Percentiles rank a stretch among this genome's conserved stretches.
These are phyloP conservation scores for Colletotrichum brevisporum DNA, from an alignment of 2,329 filamentous ascomycete species.

Conservation along the genomic window DNA sequence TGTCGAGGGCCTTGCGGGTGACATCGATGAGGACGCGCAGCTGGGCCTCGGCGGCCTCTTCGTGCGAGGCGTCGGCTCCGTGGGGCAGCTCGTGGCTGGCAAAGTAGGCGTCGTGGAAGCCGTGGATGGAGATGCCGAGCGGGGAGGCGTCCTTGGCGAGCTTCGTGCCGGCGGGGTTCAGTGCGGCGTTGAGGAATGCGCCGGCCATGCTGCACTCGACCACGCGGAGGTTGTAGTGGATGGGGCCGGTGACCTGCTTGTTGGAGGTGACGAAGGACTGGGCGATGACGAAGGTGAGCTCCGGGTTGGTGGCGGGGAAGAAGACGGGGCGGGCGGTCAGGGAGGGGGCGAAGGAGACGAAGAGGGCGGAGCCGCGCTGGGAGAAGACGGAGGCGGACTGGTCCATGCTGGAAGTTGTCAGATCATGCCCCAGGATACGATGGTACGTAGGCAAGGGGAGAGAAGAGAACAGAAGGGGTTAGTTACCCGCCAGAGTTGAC, in stretches of 20 bases:
- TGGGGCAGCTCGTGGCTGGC: slow-evolving; percentile 60
- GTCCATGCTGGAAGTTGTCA: slow-evolving; percentile 79
- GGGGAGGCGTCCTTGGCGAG: slow-evolving; percentile 86
- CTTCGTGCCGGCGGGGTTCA: slow-evolving; percentile 68
- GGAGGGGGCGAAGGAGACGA: slow-evolving; percentile 88
- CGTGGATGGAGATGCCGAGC: slow-evolving; percentile 84
- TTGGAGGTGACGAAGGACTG: slow-evolving; percentile 95
- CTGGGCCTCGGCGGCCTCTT: slow-evolving; percentile 67
- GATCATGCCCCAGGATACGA: background rate
- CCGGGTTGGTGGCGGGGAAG: slow-evolving; percentile 85
- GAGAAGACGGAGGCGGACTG: slow-evolving; percentile 97
- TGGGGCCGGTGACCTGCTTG: slow-evolving; percentile 93
- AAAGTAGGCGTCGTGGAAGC: slow-evolving; percentile 89
- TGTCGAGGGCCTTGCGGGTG: slow-evolving; percentile 77
- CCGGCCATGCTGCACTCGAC: slow-evolving; percentile 96
- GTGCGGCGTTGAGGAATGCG: slow-evolving; percentile 71
- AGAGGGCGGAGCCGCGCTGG: slow-evolving; percentile 85
- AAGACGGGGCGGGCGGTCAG: slow-evolving; percentile 83
- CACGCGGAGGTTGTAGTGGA: slow-evolving; percentile 96
- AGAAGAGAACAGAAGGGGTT: too few species aligned
- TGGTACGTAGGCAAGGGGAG: background rate
- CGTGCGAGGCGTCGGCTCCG: slow-evolving; percentile 42
- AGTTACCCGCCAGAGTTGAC: slow-evolving; percentile 94
- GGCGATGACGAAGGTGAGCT: slow-evolving; percentile 92
- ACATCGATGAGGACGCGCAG: slow-evolving; percentile 80